Base-by-base conservation (phyloP, 108 stramenopile species). In the Discostella pseudostelligera region DNA sequence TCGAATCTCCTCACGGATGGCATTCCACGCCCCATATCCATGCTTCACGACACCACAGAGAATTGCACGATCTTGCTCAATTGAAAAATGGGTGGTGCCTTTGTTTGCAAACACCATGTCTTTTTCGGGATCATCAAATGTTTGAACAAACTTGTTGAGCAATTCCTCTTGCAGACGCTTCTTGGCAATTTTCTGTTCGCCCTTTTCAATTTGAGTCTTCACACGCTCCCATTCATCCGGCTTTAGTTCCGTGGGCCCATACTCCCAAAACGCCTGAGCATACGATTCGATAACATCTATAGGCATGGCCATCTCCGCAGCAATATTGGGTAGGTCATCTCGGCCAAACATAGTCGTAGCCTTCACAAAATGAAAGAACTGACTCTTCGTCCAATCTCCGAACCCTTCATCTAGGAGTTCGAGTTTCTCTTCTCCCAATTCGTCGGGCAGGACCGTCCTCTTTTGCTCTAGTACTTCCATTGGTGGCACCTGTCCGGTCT, bases 321-420 rank as follows among this genome's bases (percentile, higher is more conserved):
- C 87, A 61, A 91, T 91, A 43, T 88, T 89, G 7, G 64, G 24
- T 22, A 63, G 64, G 26, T 66, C 67, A n/a, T 61, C 24, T 3
- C 72, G 65, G 0, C 70, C 70, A 56, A 87, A 88, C 71, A 95
- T 95, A 39, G 96, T 90, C 37, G 76, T 71, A 0, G 97, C 94
- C 56, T 90, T 89, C 37, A 98, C 89, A 81, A 97, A 97, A 57
- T 78, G 67, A 54, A 87, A 92, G 72, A 89, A 97, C 57, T 98
- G 95, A 63, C 80, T 81, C 17, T 91, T 71, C 29, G 80, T 95
- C 97, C 97, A 97, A 48, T 88, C 79, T 8, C 89, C 87, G 51
- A 98, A 99, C 17, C 96, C 97, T 64, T 89, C 94, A 4, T 83
- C 85, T 8, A 99, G 74, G 1, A 99, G 86, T 39, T 87, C 87